Percentiles rank a stretch among this genome's conserved stretches.
Evolutionary conservation across 2,329 filamentous ascomycete genomes (phyloP).

Genomic region (Colletotrichum agaves): DNA sequence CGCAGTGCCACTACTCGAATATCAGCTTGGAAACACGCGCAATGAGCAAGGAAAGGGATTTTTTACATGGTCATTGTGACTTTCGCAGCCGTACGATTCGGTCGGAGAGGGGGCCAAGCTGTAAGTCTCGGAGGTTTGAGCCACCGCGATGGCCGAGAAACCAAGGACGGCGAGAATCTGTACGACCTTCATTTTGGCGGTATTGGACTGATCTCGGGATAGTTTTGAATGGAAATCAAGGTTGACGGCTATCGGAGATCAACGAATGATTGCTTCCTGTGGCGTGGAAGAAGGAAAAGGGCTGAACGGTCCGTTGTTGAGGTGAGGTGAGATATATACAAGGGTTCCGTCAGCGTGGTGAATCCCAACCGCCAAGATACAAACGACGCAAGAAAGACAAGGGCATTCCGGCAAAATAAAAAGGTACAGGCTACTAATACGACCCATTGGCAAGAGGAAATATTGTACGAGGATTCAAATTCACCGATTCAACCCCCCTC

Average conservation of each 20-base stretch:
- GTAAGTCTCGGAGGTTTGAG: not conserved
- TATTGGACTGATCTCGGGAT: not conserved
- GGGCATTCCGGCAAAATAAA: not conserved
- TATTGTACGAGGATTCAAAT: not conserved
- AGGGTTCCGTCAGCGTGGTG: not conserved
- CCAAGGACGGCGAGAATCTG: constrained; percentile 36
- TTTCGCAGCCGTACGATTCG: constrained; percentile 49
- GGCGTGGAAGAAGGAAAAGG: not conserved
- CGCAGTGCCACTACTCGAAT: constrained; percentile 23
- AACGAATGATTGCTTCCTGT: not conserved
- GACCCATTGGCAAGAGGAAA: constrained; percentile 13
- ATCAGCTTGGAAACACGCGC: not conserved
- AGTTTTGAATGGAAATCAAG: not conserved
- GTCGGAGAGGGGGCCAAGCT: constrained; percentile 47
- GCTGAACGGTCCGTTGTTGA: not conserved
- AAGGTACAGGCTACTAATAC: not conserved
- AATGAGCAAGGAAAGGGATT: too few relatives aligned
- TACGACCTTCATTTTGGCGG: constrained; percentile 31
- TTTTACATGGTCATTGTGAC: too few relatives aligned
- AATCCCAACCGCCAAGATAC: not conserved
- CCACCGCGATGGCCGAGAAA: constrained; percentile 19
- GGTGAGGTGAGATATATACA: constrained; percentile 12
- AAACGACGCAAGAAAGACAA: not conserved
- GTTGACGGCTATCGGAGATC: not conserved
- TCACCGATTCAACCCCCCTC: constrained; percentile 1